phyloP scores from a whole-genome alignment of 177 flowering plant species.

The Vitis hybrid region DNA sequence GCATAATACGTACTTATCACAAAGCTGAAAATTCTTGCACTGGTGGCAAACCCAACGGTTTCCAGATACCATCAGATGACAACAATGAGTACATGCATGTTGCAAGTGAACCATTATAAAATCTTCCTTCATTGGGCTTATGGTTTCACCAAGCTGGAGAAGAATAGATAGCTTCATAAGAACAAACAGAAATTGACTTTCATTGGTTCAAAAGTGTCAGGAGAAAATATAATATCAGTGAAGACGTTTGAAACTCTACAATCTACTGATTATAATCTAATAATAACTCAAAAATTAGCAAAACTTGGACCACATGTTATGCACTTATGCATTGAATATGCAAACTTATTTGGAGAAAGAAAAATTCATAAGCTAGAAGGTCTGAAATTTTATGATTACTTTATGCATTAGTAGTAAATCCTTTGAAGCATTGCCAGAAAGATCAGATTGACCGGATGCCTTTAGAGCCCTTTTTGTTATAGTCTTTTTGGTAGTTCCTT shows the following conservation, averaged over 20 bases:
- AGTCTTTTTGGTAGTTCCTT: conserved; percentile 77
- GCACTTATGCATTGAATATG: background rate
- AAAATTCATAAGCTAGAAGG: conserved; percentile 6
- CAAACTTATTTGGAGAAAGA: background rate
- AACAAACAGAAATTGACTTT: conserved; percentile 1
- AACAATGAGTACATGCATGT: conserved; percentile 86
- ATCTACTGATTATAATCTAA: background rate
- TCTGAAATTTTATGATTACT: conserved; percentile 39
- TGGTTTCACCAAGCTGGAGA: conserved; percentile 92
- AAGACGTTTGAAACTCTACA: background rate
- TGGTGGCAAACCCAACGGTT: conserved; percentile 84
- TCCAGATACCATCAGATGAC: conserved; percentile 82
- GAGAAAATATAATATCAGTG: background rate
- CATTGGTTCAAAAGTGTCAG: background rate
- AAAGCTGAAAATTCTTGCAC: conserved; percentile 90
- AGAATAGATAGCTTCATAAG: background rate
- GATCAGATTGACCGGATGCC: conserved; percentile 93
- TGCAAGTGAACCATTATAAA: conserved; percentile 99
- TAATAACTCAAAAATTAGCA: background rate
- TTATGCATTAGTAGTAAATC: conserved; percentile 90
- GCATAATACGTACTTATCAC: conserved; percentile 70
- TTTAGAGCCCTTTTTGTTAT: conserved; percentile 92
- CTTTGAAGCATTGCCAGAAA: conserved; percentile 87
- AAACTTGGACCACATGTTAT: too few species aligned
- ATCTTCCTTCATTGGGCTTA: conserved; percentile 96